Percentiles rank a stretch among this genome's conserved stretches.
Evolutionary conservation across 257 asterid genomes (phyloP).

Genomic region (Solanum gandarillasii): DNA sequence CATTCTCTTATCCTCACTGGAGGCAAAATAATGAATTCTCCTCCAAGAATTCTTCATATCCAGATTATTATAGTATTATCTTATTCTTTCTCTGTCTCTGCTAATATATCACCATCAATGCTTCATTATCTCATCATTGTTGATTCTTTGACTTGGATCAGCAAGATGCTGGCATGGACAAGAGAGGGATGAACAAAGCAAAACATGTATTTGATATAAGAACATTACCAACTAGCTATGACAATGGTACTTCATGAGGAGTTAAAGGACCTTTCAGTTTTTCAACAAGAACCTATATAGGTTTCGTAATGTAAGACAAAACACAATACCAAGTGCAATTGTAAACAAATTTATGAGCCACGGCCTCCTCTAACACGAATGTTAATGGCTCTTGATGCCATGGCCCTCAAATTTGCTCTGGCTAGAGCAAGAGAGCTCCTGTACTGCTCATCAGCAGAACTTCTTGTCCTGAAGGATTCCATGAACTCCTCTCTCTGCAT

Average conservation of each 20-base stretch:
- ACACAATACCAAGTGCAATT: not conserved
- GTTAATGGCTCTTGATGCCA: conserved; percentile 67
- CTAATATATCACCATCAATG: not conserved
- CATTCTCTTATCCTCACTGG: not conserved
- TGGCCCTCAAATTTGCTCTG: conserved; percentile 81
- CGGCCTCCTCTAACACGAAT: conserved; percentile 17
- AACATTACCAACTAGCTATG: not conserved
- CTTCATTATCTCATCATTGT: not conserved
- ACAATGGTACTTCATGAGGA: not conserved
- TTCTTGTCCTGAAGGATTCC: conserved; percentile 29
- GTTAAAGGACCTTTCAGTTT: not conserved
- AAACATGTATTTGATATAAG: not conserved
- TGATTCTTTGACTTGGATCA: not conserved
- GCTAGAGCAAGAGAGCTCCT: conserved; percentile 37
- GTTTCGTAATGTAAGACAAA: not conserved
- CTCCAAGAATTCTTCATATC: not conserved
- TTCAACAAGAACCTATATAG: not conserved
- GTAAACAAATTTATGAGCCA: not conserved
- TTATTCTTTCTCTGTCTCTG: not conserved
- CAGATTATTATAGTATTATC: not conserved
- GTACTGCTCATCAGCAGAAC: not conserved
- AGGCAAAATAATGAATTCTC: not conserved
- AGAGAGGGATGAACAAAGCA: not conserved
- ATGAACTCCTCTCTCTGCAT: conserved; percentile 89
- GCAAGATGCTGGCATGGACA: not conserved